A percentile compares a stretch with the other conserved stretches of the same genome.
Evolutionary conservation across 176 grass and related monocot species (phyloP).

Genomic region (Rhynchospora pubera): DNA sequence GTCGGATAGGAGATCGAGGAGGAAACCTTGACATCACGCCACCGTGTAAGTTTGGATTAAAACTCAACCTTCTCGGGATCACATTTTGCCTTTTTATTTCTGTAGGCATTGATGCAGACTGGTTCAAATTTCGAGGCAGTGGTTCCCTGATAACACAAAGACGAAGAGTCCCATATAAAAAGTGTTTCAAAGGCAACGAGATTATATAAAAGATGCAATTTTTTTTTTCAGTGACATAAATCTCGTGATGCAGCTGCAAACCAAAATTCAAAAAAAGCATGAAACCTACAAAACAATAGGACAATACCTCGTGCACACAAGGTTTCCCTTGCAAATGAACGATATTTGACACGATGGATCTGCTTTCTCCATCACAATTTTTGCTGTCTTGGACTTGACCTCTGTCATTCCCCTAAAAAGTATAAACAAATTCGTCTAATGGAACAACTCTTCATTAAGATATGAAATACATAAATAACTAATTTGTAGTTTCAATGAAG

Average conservation of each 20-base stretch:
- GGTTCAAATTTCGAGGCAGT: background rate
- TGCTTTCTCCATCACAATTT: background rate
- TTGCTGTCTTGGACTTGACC: background rate
- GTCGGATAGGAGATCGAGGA: too few relatives aligned
- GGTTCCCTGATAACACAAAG: background rate
- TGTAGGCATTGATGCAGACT: background rate
- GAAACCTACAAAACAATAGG: background rate
- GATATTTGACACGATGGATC: background rate
- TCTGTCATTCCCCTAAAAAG: background rate
- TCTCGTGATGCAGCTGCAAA: background rate
- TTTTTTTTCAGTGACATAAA: background rate
- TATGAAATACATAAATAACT: too few relatives aligned
- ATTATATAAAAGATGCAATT: background rate
- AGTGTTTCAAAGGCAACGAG: background rate
- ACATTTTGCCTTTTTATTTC: background rate
- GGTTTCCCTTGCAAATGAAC: background rate
- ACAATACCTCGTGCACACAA: background rate
- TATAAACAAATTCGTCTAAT: background rate
- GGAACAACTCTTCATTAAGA: background rate
- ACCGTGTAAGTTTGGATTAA: background rate
- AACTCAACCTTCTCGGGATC: background rate
- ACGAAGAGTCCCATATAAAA: background rate
- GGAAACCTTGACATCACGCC: too few relatives aligned
- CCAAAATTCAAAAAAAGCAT: background rate
- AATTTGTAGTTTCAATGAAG: too few relatives aligned